phyloP scores from a whole-genome alignment of 139 green algal species.

The Bryopsis sp. region DNA sequence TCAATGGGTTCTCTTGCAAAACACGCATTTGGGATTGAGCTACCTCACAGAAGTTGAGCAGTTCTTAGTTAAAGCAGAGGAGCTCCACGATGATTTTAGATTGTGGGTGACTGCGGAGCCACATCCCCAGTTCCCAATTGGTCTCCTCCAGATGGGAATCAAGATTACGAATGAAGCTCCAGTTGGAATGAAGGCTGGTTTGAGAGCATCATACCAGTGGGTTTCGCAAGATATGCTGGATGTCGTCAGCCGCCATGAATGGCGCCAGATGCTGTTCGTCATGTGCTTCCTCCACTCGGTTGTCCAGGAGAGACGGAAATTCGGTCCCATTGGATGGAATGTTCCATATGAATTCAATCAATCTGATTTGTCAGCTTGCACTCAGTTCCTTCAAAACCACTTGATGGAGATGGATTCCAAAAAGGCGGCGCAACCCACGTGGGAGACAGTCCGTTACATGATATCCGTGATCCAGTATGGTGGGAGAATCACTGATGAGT shows the following conservation, averaged over 20 bases:
- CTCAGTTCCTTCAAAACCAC: conserved; percentile 90
- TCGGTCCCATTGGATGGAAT: conserved; percentile 90
- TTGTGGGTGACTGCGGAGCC: conserved; percentile 93
- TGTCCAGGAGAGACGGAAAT: conserved; percentile 87
- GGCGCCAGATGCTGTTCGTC: conserved; percentile 85
- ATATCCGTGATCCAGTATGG: conserved; percentile 88
- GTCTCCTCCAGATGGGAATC: conserved; percentile 84
- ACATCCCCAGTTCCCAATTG: conserved; percentile 85
- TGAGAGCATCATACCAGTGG: conserved; percentile 76
- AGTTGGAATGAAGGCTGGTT: conserved; percentile 81
- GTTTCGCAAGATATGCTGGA: conserved; percentile 86
- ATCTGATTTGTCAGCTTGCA: conserved; percentile 74
- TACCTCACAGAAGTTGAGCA: conserved; percentile 90
- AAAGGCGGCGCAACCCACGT: conserved; percentile 52
- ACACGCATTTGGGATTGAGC: conserved; percentile 84
- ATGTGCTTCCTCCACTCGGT: conserved; percentile 87
- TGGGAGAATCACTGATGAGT: conserved; percentile 92
- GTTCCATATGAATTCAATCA: conserved; percentile 96
- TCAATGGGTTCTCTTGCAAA: conserved; percentile 94
- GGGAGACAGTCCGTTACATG: conserved; percentile 87
- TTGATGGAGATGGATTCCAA: conserved; percentile 87
- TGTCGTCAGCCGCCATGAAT: conserved; percentile 64
- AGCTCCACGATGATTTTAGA: conserved; percentile 66
- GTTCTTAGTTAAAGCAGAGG: conserved; percentile 49
- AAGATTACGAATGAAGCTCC: conserved; percentile 91